Base-by-base conservation (phyloP, 257 asterid genomes). In the Salvia splendens region DNA sequence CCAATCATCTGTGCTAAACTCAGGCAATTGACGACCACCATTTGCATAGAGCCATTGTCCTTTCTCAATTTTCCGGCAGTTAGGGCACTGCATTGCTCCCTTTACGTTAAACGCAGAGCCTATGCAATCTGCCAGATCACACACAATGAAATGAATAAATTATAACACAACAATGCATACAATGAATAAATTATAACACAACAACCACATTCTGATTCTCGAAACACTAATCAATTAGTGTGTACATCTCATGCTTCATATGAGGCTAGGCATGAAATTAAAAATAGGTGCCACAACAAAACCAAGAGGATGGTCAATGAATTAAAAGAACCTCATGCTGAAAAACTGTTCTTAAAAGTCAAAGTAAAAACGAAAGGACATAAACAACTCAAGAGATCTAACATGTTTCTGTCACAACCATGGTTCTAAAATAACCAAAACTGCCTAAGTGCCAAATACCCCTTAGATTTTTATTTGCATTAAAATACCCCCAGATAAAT, bases 61-160 rank as follows among this genome's bases (percentile, higher is more conserved):
- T 24, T 24, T 24, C 30, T 24, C 30, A 24, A 24, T 24, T 24
- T 24, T 24, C 30, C 30, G 30, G 30, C 30, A 24, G 30, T 24
- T 24, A 24, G 30, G 99, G 74, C 99, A 93, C 82, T 90, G 97
- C 99, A 93, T 93, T 62, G 88, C 88, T 64, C 99, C 99, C 84
- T 93, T 90, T 8, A 74, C 57, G 69, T 93, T 93, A 77, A 93
- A 93, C 66, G 97, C 99, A 7, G 99, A 90, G 68, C 99, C 99
- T 64, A 93, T 93, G 90, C 99, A 93, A 85, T 90, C 99, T 93
- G 97, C 61, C 46, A 72, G 20, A 63, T 72, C 50, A 68, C 61
- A 57, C 40, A 56, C 56, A 12, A 62, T 60, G 28, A 57, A 53
- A 61, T 64, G 64, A 58, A 35, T 33, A 38, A 52, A 35, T 50